These are phyloP conservation scores for Yarrowia porcina DNA, from an alignment of 805 yeast genomes.

Conservation along the genomic window DNA sequence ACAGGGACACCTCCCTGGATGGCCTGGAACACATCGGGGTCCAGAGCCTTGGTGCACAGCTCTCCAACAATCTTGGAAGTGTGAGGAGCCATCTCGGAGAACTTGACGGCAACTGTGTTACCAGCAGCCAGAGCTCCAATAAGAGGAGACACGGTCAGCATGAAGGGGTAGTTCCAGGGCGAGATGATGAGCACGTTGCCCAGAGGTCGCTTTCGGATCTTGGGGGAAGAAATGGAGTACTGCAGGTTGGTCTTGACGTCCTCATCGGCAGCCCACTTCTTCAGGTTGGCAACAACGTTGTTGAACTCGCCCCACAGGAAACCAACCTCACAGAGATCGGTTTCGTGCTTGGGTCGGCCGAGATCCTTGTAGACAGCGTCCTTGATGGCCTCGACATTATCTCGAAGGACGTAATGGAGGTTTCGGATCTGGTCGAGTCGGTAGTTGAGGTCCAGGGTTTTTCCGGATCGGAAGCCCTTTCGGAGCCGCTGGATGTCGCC, in stretches of 20 bases:
- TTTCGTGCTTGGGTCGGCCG: slow-evolving; percentile 61
- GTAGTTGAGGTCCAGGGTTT: slow-evolving; percentile 50
- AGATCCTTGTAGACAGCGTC: slow-evolving; percentile 66
- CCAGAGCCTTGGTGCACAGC: slow-evolving; percentile 52
- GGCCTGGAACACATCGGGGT: slow-evolving; percentile 53
- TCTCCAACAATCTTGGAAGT: slow-evolving; percentile 56
- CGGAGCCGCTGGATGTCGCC: slow-evolving; percentile 45
- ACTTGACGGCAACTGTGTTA: slow-evolving; percentile 71
- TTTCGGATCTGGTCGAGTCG: slow-evolving; percentile 64
- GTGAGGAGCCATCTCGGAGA: slow-evolving; percentile 65
- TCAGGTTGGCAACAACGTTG: slow-evolving; percentile 56
- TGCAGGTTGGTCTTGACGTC: slow-evolving; percentile 27
- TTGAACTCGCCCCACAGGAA: slow-evolving; percentile 54
- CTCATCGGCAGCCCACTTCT: slow-evolving; percentile 58
- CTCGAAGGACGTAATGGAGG: slow-evolving; percentile 60
- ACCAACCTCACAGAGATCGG: slow-evolving; percentile 55
- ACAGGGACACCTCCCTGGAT: slow-evolving; percentile 73
- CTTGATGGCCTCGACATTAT: slow-evolving; percentile 52
- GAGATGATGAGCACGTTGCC: slow-evolving; percentile 71
- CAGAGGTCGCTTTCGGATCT: slow-evolving; percentile 37
- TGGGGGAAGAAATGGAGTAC: slow-evolving; percentile 33
- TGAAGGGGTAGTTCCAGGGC: slow-evolving; percentile 77
- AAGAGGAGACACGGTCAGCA: slow-evolving; percentile 62
- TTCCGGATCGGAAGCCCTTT: slow-evolving; percentile 45
- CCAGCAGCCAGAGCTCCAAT: slow-evolving; percentile 82